Evolutionary conservation across 768 basidiomycete species (phyloP), one percentile per base, ranked within the genome.

Genomic region (Rhizopogon salebrosus): DNA sequence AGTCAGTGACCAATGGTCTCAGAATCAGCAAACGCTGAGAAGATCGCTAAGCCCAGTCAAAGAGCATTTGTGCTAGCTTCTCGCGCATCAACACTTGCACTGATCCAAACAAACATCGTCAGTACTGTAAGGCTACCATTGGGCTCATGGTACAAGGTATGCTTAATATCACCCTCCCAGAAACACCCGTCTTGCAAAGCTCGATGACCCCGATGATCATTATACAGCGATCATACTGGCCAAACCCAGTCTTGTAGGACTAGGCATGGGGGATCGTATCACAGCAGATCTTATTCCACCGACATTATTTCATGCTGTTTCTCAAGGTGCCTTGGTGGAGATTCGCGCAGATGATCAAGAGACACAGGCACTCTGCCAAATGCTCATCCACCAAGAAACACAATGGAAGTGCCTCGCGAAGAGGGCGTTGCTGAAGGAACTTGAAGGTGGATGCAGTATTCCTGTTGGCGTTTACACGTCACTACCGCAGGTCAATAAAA

Each of bases 361-460:
- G 57, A 77, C 87, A 7, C 70, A 78, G 24, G 79, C 79, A 49
- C 68, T 95, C 27, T 85, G 93, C 65, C 70, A 77, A 31, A 75
- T 73, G 22, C 67, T 95, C 42, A 90, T 82, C 1, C 89, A 97
- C 65, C 80, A 83, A 72, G 75, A 79, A 64, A 93, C 92, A 0
- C 77, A 83, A 42, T 92, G 85, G 85, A 72, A 64, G 50, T 91
- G 87, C 62, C 72, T 79, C 22, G 92, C 93, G 2, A 95, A 98
- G 70, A 82, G 97, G 13, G 89, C 87, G 1, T 87, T 89, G 69
- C 74, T 98, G 57, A 77, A 87, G n/a, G 85, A 87, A 22, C 75
- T 98, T 49, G 97, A 99, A 69, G 97, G 95, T 24, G 95, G 97
- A 23, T 99, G 95, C 71, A 94, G 91, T 56, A 94, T 99, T 0